Evolutionary conservation across 495 filamentous ascomycete species (phyloP).

Genomic region (Glutinoglossum americanum): DNA sequence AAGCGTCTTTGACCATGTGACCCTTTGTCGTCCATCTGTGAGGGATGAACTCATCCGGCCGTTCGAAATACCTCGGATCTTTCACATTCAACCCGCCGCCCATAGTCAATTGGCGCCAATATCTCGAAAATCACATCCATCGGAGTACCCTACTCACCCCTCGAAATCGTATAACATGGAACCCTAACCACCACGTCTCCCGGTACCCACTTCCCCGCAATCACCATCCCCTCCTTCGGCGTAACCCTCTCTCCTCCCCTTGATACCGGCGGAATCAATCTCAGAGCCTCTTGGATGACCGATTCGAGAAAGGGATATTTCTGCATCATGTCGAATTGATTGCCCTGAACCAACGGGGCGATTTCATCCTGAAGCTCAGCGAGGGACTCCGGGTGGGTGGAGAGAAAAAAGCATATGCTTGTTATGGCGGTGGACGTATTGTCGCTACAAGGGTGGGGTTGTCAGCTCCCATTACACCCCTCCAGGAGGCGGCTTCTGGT

Average conservation of each 20-base stretch:
- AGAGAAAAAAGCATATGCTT: conserved; percentile 21
- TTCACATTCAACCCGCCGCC: too few relatives aligned
- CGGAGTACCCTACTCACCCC: neutral
- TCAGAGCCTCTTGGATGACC: conserved; percentile 31
- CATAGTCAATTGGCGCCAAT: neutral
- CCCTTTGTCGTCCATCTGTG: neutral
- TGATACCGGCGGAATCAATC: conserved; percentile 28
- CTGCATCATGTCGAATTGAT: neutral
- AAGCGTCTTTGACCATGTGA: conserved; percentile 4
- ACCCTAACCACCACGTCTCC: neutral
- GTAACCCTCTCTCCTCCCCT: conserved; percentile 22
- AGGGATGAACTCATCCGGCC: neutral
- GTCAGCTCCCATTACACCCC: neutral
- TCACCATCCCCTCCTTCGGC: conserved; percentile 22
- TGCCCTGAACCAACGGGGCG: conserved; percentile 4
- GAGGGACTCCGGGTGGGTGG: conserved; percentile 11
- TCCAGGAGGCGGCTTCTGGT: too few relatives aligned
- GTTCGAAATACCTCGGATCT: neutral
- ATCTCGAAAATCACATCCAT: neutral
- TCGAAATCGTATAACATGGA: neutral
- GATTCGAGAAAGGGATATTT: conserved; percentile 15
- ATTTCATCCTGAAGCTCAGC: conserved; percentile 7
- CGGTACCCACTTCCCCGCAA: conserved; percentile 15
- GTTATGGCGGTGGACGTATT: conserved; percentile 20
- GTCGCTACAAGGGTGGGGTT: conserved; percentile 11